A percentile compares a stretch with the other conserved stretches of the same genome.
Evolutionary conservation across 2,329 filamentous ascomycete genomes (phyloP).

Genomic region (Fusarium sp.): DNA sequence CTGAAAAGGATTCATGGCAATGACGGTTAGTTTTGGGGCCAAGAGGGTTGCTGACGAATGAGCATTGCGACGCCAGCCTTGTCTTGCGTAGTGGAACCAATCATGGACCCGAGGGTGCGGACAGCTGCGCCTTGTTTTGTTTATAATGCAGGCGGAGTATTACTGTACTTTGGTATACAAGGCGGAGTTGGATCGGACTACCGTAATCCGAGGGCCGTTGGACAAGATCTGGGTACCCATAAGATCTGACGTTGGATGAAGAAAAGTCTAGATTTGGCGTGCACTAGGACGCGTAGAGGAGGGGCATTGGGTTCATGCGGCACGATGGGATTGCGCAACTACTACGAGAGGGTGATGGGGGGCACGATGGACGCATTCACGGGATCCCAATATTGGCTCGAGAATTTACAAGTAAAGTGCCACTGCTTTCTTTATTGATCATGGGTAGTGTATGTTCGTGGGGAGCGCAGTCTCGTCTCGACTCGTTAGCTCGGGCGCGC

Average conservation of each 20-base stretch:
- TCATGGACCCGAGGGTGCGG: not conserved
- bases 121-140: not conserved
- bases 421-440: not conserved
- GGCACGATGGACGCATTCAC: not conserved
- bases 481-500: not conserved
- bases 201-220: not conserved
- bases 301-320: not conserved
- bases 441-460: not conserved
- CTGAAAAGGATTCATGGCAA: not conserved
- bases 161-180: not conserved
- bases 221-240: not conserved
- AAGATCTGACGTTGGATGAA: not conserved
- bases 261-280: not conserved
- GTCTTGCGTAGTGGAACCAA: not conserved
- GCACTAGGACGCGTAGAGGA: not conserved
- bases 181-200: not conserved
- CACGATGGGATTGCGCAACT: not conserved
- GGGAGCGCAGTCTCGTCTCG: not conserved
- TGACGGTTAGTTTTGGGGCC: not conserved
- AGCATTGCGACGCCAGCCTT: not conserved
- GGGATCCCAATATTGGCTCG: not conserved
- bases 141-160: not conserved
- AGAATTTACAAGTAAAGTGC: not conserved
- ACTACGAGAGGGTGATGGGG: not conserved
- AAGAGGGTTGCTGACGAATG: not conserved